phyloP scores from a whole-genome alignment of 2,329 filamentous ascomycete genomes.

The Fusarium euwallaceae region DNA sequence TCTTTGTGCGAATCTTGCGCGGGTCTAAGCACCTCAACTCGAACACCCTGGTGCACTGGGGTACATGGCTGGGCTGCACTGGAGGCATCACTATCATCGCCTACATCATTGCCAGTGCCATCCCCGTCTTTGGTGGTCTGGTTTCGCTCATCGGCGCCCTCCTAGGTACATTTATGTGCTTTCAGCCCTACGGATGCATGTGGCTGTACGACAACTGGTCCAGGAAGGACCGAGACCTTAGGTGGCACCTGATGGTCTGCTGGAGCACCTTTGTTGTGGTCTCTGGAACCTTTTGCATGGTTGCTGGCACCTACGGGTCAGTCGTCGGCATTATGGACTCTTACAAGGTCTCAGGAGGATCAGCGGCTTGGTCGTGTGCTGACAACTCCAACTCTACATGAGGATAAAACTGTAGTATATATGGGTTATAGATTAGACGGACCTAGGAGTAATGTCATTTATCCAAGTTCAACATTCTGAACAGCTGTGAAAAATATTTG shows the following conservation, averaged over 20 bases:
- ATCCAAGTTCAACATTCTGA: neutral
- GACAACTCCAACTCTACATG: conserved; percentile 26
- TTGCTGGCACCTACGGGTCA: conserved; percentile 32
- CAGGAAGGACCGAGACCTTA: neutral
- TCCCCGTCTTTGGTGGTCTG: conserved; percentile 32
- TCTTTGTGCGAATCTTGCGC: conserved; percentile 48
- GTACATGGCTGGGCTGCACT: conserved; percentile 44
- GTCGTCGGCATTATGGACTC: conserved; percentile 11
- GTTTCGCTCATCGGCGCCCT: conserved; percentile 33
- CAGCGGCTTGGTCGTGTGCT: conserved; percentile 17
- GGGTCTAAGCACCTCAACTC: conserved; percentile 47
- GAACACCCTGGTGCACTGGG: conserved; percentile 47
- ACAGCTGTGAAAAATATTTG: neutral
- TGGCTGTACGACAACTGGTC: conserved; percentile 36
- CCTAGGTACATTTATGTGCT: conserved; percentile 36
- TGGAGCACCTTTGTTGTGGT: conserved; percentile 27
- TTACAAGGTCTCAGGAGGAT: neutral
- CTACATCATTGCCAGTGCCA: conserved; percentile 37
- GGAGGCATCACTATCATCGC: conserved; percentile 18
- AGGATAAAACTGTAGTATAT: neutral
- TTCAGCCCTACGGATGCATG: conserved; percentile 38
- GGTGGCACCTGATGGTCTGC: conserved; percentile 13
- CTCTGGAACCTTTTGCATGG: conserved; percentile 28
- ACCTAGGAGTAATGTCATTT: neutral
- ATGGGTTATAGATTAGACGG: conserved; percentile 8